Percentiles rank a stretch among this genome's conserved stretches.
Conservation (phyloP, 768 basidiomycete species). For the Aureoboletus auriporus region DNA sequence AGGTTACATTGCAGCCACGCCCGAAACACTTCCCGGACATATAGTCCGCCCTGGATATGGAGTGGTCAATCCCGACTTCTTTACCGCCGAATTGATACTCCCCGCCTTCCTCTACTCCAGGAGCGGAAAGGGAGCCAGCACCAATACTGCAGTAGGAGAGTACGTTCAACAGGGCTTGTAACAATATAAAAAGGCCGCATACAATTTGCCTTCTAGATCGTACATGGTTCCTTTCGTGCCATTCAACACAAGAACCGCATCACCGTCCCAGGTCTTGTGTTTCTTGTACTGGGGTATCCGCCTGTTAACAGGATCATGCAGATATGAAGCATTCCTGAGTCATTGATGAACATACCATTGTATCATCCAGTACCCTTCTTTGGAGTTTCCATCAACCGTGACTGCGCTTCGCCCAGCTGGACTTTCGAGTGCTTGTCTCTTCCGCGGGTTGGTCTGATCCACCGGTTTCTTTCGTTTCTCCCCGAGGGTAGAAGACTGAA, state of each 20-base stretch:
- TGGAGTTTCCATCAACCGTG: constrained; percentile 6
- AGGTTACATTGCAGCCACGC: constrained; percentile 20
- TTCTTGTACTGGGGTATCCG: constrained; percentile 70
- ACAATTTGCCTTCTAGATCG: constrained; percentile 66
- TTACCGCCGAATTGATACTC: constrained; percentile 46
- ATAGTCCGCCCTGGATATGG: constrained; percentile 51
- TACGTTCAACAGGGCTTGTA: neutral
- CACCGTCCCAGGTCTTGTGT: constrained; percentile 90
- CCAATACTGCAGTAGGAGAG: constrained; percentile 39
- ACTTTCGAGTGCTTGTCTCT: constrained; percentile 26
- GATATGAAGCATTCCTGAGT: neutral
- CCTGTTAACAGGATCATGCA: constrained; percentile 35
- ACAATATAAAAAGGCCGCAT: constrained; percentile 20
- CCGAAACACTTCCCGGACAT: constrained; percentile 66
- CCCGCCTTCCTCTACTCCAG: constrained; percentile 34
- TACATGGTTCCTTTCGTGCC: constrained; percentile 47
- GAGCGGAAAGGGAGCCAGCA: constrained; percentile 43
- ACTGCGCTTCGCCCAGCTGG: constrained; percentile 3
- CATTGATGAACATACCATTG: constrained; percentile 52
- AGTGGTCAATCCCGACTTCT: constrained; percentile 63
- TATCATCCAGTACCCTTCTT: constrained; percentile 65
- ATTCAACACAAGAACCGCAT: constrained; percentile 57
- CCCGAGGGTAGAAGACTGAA: constrained; percentile 15
- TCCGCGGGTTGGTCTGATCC: constrained; percentile 22
- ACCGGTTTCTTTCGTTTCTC: constrained; percentile 29